Evolutionary conservation across 257 asterid genomes (phyloP), one percentile per base, ranked within the genome.

Genomic region (Nicotiana undulata): DNA sequence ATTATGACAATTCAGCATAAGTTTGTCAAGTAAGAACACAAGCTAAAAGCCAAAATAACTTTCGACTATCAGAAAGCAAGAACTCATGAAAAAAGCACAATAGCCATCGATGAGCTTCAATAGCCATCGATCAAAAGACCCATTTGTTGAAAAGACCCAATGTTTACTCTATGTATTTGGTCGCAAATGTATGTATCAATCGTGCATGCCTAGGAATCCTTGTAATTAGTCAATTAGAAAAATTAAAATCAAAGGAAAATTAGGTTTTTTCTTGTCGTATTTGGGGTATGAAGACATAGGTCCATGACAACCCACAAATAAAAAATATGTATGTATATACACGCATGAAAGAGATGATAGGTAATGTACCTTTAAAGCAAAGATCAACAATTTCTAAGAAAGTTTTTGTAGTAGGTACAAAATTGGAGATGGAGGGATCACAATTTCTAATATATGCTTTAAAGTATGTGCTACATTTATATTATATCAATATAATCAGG

Each of bases 261-360:
- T 68, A 55, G 32, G 56, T 68, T 40, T 68, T 18, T 67, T 53
- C 52, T 66, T 66, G 32, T 40, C 26, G 75, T 52, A 79, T 60
- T 79, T 31, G 59, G 59, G 72, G 75, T 31, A 79, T 55, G 56
- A 40, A 67, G 82, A 67, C 72, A 63, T 32, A 79, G 72, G 82
- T 61, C 65, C 81, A 79, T 79, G 81, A 75, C 82, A 28, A 67
- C 63, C 49, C 40, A 79, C 63, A 79, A 63, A 32, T 56, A 29
- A 79, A 34, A 78, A 26, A 79, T 79, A 78, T 68, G 76, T 26
- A 28, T 79, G 58, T 40, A 22, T 70, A 68, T 37, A 58, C 22
- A 70, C 22, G 11, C 26, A 63, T 79, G 75, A 61, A 61, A 79
- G 31, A 40, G 70, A 31, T 58, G 81, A 34, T 22, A 58, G 31